Evolutionary conservation across 441 rosid genomes (phyloP).

Genomic region (Gossypium trilobum): DNA sequence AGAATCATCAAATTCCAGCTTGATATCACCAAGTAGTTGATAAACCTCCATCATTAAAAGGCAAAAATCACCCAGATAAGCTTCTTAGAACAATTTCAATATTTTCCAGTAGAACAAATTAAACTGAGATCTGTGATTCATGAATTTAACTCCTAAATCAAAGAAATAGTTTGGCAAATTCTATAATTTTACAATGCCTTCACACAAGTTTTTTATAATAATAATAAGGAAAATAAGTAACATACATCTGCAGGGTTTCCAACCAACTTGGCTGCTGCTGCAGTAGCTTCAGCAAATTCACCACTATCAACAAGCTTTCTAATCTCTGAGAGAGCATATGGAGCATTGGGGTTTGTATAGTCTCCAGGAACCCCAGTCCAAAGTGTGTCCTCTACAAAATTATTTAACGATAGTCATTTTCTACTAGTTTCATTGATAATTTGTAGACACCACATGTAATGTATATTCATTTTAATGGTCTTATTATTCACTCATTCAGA

Average conservation of each 20-base stretch:
- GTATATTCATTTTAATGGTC: neutral
- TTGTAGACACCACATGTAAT: neutral
- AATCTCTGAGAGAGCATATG: slow-evolving; percentile 50
- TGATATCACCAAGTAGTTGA: slow-evolving; percentile 78
- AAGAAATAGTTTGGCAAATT: neutral
- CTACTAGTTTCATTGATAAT: neutral
- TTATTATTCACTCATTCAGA: neutral
- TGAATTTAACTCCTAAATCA: neutral
- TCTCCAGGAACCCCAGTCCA: slow-evolving; percentile 80
- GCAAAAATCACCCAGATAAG: neutral
- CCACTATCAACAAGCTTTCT: slow-evolving; percentile 62
- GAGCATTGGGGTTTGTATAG: slow-evolving; percentile 57
- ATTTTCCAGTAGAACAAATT: neutral
- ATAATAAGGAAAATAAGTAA: neutral
- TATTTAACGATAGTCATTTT: slow-evolving; percentile 5
- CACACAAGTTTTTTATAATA: neutral
- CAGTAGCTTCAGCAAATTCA: slow-evolving; percentile 58
- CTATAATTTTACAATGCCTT: neutral
- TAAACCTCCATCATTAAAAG: slow-evolving; percentile 51
- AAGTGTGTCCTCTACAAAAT: slow-evolving; percentile 67
- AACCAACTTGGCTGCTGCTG: slow-evolving; percentile 52
- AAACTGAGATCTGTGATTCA: neutral
- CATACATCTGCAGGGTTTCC: slow-evolving; percentile 55
- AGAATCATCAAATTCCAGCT: slow-evolving; percentile 59
- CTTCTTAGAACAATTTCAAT: neutral